Evolutionary conservation across 805 yeast genomes (phyloP).

Genomic region (Candida ponderosae): DNA sequence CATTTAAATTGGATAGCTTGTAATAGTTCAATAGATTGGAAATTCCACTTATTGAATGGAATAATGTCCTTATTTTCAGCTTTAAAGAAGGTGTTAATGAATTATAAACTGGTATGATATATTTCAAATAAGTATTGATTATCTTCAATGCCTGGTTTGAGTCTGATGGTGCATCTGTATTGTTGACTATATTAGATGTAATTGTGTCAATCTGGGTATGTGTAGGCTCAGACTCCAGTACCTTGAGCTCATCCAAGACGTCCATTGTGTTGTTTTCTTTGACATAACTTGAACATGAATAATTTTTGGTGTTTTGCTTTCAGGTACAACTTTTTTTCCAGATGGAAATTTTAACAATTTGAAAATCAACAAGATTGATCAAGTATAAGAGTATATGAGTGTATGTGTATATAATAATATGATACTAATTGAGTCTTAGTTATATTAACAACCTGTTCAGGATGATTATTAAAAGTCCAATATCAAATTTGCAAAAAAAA

Average conservation of each 20-base stretch:
- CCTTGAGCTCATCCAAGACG: constrained; percentile 1
- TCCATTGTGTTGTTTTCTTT: neutral
- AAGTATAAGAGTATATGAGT: too few species aligned
- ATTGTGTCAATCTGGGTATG: constrained; percentile 7
- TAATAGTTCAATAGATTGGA: constrained; percentile 13
- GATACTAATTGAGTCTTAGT: neutral
- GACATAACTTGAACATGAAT: neutral
- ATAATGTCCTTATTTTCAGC: constrained; percentile 9
- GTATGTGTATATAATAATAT: too few species aligned
- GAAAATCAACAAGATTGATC: neutral
- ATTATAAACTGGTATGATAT: constrained; percentile 16
- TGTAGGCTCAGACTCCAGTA: constrained; percentile 8
- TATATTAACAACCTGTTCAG: neutral
- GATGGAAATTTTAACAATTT: too few species aligned
- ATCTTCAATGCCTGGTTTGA: constrained; percentile 7
- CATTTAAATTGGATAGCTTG: constrained; percentile 13
- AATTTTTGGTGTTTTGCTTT: neutral
- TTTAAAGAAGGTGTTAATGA: constrained; percentile 9
- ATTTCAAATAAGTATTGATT: constrained; percentile 10
- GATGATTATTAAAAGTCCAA: neutral
- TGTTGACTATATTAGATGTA: constrained; percentile 3
- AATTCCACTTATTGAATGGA: constrained; percentile 9
- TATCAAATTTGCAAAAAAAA: neutral
- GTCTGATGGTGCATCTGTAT: constrained; percentile 5
- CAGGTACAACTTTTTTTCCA: neutral